Conservation (phyloP, 2,329 filamentous ascomycete genomes). For the Xylaria sp. region DNA sequence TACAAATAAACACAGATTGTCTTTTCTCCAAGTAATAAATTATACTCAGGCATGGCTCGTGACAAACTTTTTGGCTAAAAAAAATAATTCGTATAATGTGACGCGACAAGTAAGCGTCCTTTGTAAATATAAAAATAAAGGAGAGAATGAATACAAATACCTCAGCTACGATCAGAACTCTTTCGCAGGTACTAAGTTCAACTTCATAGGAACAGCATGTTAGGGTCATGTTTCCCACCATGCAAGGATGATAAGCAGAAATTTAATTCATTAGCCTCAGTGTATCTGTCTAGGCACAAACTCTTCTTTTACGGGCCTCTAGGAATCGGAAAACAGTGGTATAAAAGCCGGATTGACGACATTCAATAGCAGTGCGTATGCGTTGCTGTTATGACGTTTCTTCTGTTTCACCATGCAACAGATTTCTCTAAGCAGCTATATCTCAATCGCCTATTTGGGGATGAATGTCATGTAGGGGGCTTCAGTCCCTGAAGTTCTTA, state of each 20-base stretch:
- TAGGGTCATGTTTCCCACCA: neutral
- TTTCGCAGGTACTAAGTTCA: neutral
- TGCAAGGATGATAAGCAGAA: neutral
- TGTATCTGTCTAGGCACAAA: constrained; percentile 14
- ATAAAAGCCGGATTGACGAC: neutral
- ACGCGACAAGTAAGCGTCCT: neutral
- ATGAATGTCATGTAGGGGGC: neutral
- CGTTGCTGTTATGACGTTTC: constrained; percentile 2
- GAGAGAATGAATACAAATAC: neutral
- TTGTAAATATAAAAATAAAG: neutral
- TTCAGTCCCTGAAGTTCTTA: constrained; percentile 43
- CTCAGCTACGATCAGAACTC: neutral
- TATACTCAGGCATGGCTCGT: constrained; percentile 16
- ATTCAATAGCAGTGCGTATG: neutral
- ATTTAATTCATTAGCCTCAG: constrained; percentile 21
- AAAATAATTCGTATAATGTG: neutral
- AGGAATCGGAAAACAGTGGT: neutral
- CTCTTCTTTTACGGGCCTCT: neutral
- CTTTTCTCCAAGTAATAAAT: constrained; percentile 11
- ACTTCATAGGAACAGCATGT: neutral
- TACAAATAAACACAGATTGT: constrained; percentile 37
- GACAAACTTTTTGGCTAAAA: neutral
- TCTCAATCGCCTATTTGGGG: neutral
- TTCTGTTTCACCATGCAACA: neutral
- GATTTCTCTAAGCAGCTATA: neutral